Percentiles rank a stretch among this genome's conserved stretches.
Conservation (phyloP, 1,284 basidiomycete genomes). For the Pyrrhoderma lamaoense region DNA sequence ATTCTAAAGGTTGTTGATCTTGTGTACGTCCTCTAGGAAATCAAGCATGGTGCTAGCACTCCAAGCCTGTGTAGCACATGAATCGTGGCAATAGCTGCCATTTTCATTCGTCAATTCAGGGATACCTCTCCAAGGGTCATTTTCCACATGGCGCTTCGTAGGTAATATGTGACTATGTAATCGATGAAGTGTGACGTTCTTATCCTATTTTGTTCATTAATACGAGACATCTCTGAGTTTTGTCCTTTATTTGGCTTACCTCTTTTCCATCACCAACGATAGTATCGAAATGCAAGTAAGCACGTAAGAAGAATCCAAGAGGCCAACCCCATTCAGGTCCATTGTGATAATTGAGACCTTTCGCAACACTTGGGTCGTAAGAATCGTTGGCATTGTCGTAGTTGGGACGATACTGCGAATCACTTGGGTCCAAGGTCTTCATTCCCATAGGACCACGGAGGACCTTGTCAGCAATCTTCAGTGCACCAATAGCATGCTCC, state of each 20-base stretch:
- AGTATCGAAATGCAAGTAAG: conserved; percentile 82
- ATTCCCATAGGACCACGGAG: conserved; percentile 84
- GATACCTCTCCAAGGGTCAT: conserved; percentile 83
- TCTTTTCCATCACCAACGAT: conserved; percentile 51
- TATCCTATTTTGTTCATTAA: conserved; percentile 40
- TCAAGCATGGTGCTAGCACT: conserved; percentile 83
- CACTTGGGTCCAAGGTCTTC: conserved; percentile 85
- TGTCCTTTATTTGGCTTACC: conserved; percentile 36
- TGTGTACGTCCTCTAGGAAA: conserved; percentile 71
- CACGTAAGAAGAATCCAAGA: conserved; percentile 89
- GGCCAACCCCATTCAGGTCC: conserved; percentile 94
- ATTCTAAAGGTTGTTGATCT: conserved; percentile 5
- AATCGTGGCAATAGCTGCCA: conserved; percentile 76
- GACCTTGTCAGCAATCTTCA: conserved; percentile 69
- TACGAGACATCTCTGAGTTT: conserved; percentile 3
- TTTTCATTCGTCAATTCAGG: conserved; percentile 88
- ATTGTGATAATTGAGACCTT: conserved; percentile 88
- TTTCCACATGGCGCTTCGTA: conserved; percentile 65
- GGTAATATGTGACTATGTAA: conserved; percentile 67
- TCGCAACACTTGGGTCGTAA: conserved; percentile 73
- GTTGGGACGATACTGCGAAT: conserved; percentile 79
- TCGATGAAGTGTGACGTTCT: conserved; percentile 68
- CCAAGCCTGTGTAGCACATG: conserved; percentile 91
- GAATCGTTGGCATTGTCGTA: conserved; percentile 93
- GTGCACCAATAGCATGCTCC: conserved; percentile 69